A percentile compares a stretch with the other conserved stretches of the same genome.
Evolutionary conservation across 805 yeast genomes (phyloP).

Genomic region (Candida xiaguanensis): DNA sequence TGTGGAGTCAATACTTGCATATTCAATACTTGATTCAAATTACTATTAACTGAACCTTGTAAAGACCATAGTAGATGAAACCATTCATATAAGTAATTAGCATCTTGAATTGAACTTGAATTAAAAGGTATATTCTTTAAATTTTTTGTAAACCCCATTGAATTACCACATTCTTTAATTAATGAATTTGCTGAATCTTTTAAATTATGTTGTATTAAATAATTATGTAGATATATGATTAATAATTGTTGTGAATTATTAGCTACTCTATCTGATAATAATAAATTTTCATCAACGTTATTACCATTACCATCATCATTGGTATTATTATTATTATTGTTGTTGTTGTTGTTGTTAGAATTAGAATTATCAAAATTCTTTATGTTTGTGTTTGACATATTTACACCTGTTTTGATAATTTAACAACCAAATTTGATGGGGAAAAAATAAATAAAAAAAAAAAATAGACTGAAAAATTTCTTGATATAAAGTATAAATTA

Average conservation of each 20-base stretch:
- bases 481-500: no score
- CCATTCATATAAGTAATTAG: slow-evolving; percentile 53
- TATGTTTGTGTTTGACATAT: no score
- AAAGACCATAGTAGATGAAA: slow-evolving; percentile 50
- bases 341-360: slow-evolving; percentile 1
- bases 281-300: background rate
- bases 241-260: slow-evolving; percentile 36
- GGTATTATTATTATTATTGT: background rate
- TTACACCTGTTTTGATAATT: no score
- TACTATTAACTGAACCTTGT: slow-evolving; percentile 41
- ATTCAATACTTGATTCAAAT: slow-evolving; percentile 20
- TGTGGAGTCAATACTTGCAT: slow-evolving; percentile 7
- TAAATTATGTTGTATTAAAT: slow-evolving; percentile 43
- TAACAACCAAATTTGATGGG: no score
- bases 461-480: no score
- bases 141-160: slow-evolving; percentile 8
- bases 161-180: slow-evolving; percentile 16
- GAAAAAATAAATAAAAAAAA: no score
- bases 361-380: no score
- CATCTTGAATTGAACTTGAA: slow-evolving; percentile 28
- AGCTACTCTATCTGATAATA: slow-evolving; percentile 14
- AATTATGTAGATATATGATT: slow-evolving; percentile 51
- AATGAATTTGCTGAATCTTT: slow-evolving; percentile 49
- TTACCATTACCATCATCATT: background rate
- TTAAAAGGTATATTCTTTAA: slow-evolving; percentile 9